Evolutionary conservation across 2,329 filamentous ascomycete genomes (phyloP).

Genomic region (Alternaria arborescens): DNA sequence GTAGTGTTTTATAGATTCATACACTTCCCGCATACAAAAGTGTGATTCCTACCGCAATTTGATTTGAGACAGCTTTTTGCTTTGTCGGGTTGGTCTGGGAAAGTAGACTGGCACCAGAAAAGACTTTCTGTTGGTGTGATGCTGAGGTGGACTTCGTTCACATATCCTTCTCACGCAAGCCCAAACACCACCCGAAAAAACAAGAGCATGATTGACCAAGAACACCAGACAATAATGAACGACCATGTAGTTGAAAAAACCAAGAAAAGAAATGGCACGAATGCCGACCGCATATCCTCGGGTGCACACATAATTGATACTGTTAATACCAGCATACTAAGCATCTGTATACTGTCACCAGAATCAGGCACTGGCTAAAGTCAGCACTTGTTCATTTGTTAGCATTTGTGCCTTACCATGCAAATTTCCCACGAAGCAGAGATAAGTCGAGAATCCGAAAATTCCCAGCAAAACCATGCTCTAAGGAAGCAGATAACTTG

Average conservation of each 20-base stretch:
- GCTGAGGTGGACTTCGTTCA: conserved; percentile 3
- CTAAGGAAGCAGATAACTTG: conserved; percentile 5
- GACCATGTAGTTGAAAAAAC: conserved; percentile 6
- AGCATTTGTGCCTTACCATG: conserved; percentile 7
- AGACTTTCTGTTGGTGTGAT: not conserved
- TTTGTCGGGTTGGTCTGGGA: not conserved
- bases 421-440: conserved; percentile 6
- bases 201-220: conserved; percentile 8
- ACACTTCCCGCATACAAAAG: too few species aligned
- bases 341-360: conserved; percentile 7
- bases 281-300: conserved; percentile 1
- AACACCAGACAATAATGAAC: conserved; percentile 9
- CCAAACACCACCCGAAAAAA: conserved; percentile 1
- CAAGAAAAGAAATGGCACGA: not conserved
- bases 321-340: conserved; percentile 3
- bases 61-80: not conserved
- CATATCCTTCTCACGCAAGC: conserved; percentile 10
- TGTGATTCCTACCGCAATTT: too few species aligned
- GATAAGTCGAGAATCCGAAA: conserved; percentile 1
- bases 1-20: not conserved
- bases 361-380: conserved; percentile 2
- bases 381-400: conserved; percentile 3
- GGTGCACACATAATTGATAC: not conserved
- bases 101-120: not conserved
- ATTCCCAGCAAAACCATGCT: not conserved